These are phyloP conservation scores for Polygonum aviculare DNA, from an alignment of 148 eudicot genomes.

Conservation along the genomic window DNA sequence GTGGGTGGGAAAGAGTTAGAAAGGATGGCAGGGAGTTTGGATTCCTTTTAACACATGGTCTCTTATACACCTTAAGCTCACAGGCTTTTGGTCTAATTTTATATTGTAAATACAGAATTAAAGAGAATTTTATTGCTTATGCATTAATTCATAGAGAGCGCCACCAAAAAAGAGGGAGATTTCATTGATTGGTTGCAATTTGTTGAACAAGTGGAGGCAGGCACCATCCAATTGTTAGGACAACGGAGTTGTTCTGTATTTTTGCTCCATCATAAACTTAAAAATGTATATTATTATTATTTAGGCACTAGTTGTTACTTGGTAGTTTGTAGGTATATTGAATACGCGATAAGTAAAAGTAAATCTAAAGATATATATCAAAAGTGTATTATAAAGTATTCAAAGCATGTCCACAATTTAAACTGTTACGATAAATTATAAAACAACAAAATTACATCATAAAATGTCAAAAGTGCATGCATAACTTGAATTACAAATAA, in stretches of 20 bases:
- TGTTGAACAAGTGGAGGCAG: background rate
- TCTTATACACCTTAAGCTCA: background rate
- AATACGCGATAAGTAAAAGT: no score
- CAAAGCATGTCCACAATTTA: no score
- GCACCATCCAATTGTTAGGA: background rate
- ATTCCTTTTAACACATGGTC: constrained; percentile 7
- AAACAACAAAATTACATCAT: no score
- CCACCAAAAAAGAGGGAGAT: background rate
- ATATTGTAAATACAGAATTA: background rate
- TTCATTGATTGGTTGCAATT: background rate
- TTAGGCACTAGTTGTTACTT: no score
- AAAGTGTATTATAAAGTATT: no score
- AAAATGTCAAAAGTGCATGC: no score
- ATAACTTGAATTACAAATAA: no score
- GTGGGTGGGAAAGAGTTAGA: background rate
- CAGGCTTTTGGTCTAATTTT: background rate
- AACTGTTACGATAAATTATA: no score
- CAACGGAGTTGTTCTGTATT: background rate
- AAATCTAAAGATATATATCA: no score
- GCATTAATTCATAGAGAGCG: background rate
- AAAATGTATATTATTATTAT: no score
- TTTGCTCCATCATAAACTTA: background rate
- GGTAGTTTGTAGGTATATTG: no score
- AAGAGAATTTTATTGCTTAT: background rate
- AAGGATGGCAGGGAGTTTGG: background rate